phyloP scores from a whole-genome alignment of 306 rosid species.

The Potentilla sterilis region DNA sequence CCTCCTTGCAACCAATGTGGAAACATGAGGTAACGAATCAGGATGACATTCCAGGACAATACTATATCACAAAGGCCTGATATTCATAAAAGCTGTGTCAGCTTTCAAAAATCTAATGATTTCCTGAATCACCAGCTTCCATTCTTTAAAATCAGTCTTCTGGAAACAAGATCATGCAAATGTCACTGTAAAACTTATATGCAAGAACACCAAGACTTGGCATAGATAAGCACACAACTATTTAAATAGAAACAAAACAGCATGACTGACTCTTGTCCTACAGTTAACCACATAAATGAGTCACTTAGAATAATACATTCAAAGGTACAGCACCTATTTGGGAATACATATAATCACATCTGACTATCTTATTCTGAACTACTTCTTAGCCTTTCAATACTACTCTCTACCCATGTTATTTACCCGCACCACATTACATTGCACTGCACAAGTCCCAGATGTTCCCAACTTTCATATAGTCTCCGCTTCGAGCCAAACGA shows the following conservation, averaged over 20 bases:
- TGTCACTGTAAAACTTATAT: conserved; percentile 32
- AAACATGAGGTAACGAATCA: conserved; percentile 51
- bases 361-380: background rate
- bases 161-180: conserved; percentile 39
- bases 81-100: conserved; percentile 71
- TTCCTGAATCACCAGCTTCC: conserved; percentile 95
- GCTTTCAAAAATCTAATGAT: conserved; percentile 75
- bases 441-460: background rate
- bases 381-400: background rate
- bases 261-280: background rate
- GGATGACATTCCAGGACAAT: conserved; percentile 78
- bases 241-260: background rate
- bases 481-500: background rate
- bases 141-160: conserved; percentile 89
- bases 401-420: background rate
- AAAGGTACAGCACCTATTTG: background rate
- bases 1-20: conserved; percentile 49
- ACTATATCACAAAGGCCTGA: conserved; percentile 90
- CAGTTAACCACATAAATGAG: background rate
- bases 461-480: background rate
- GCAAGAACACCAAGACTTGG: conserved; percentile 26
- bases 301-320: background rate
- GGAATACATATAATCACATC: conserved; percentile 1
- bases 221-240: background rate
- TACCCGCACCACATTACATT: background rate